Base-by-base conservation (phyloP, 371 early-diverging fungal genomes). In the Syncephalastrum monosporum region DNA sequence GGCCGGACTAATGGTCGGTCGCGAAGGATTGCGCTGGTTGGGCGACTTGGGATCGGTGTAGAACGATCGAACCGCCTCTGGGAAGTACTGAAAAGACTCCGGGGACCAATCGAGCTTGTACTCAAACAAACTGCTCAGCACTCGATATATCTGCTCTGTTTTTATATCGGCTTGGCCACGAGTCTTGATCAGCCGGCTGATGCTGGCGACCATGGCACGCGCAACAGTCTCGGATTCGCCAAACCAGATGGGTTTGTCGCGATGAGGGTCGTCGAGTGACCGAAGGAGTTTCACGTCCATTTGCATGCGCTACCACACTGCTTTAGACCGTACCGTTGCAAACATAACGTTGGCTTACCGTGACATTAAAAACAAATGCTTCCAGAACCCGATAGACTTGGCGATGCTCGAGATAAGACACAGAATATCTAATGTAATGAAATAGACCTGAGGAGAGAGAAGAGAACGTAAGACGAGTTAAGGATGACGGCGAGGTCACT, bases 181-280 rank as follows among this genome's bases (percentile, higher is more conserved):
- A 12, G 81, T 80, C 42, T 86, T 85, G 50, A 88, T 74, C n/a
- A 88, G 59, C 7, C 85, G 63, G 16, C 81, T 77, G 25, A 88
- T 75, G 13, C 77, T 85, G 46, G 75, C 54, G 2, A 88, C 84
- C 47, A 83, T 72, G 3, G 75, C 63, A 21, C 88, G 72, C 3
- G 88, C 85, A 17, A 86, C 69, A 47, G 81, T 77, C 59, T 88
- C 88, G 0, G 85, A 85, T 57, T 86, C 88, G 8, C 78, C 78
- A 65, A 88, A 88, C 86, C 84, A 86, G 23, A 75, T 81, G 0
- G 75, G 74, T 19, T 80, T 81, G 17, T 87, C 87, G 6, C 87
- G 71, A 42, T 77, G 80, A 8, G 78, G 75, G 52, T 85, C 87
- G 47, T 80, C 82, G 17, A 87, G 56, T 0, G 85, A 82, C 27